These are phyloP conservation scores for Lindgomyces ingoldianus DNA, from an alignment of 495 filamentous ascomycete genomes.

Conservation along the genomic window DNA sequence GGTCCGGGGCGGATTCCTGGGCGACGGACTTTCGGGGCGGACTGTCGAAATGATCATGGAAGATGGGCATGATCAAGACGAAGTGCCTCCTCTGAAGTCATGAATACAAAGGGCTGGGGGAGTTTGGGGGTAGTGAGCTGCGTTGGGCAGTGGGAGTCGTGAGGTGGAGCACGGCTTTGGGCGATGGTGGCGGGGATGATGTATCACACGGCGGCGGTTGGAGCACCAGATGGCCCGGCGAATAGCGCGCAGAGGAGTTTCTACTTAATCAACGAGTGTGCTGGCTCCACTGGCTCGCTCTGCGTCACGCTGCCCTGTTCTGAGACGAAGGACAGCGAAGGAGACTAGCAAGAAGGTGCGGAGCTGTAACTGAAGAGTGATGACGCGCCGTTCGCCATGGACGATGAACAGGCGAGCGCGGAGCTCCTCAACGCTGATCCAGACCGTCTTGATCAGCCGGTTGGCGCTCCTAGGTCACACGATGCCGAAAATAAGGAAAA, in stretches of 20 bases:
- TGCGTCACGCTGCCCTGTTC: background rate
- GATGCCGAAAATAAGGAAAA: background rate
- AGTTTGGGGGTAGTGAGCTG: background rate
- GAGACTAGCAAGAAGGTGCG: background rate
- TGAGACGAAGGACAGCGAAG: slow-evolving; percentile 10
- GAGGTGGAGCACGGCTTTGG: slow-evolving; percentile 2
- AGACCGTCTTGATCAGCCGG: background rate
- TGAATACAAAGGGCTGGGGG: slow-evolving; percentile 11
- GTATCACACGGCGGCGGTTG: slow-evolving; percentile 6
- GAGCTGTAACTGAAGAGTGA: background rate
- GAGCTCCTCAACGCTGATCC: slow-evolving; percentile 16
- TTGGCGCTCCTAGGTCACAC: slow-evolving; percentile 4
- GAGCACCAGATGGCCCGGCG: slow-evolving; percentile 24
- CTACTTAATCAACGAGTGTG: slow-evolving; percentile 14
- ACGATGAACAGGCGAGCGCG: slow-evolving; percentile 14
- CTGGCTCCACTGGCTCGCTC: slow-evolving; percentile 31
- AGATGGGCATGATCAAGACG: slow-evolving; percentile 60
- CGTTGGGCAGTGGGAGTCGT: background rate
- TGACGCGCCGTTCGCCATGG: slow-evolving; percentile 4
- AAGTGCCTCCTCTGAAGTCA: slow-evolving; percentile 3
- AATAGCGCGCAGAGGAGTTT: slow-evolving; percentile 12
- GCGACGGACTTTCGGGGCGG: slow-evolving; percentile 24
- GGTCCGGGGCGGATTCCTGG: slow-evolving; percentile 12
- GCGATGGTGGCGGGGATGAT: slow-evolving; percentile 7
- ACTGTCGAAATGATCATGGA: slow-evolving; percentile 48